Percentiles rank a stretch among this genome's conserved stretches.
Evolutionary conservation across 495 filamentous ascomycete species (phyloP).

Genomic region (Penicillium soppii): DNA sequence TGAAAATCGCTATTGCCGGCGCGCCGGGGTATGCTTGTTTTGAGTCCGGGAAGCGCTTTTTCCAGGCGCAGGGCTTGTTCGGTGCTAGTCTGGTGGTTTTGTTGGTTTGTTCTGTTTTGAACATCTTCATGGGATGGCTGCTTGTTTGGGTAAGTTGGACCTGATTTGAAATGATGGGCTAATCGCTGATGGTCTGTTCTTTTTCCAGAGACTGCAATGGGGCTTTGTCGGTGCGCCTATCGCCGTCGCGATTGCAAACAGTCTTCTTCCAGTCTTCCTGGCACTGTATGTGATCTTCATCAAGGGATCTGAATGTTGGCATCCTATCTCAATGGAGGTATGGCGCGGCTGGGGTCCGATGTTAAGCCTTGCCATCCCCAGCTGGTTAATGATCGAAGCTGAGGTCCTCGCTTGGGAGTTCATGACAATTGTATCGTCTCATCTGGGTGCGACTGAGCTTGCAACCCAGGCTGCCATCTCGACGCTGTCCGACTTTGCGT

Average conservation of each 20-base stretch:
- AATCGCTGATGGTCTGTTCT: background rate
- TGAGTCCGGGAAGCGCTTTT: constrained; percentile 68
- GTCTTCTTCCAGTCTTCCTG: constrained; percentile 51
- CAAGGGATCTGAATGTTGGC: constrained; percentile 54
- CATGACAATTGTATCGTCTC: constrained; percentile 51
- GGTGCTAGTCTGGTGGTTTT: constrained; percentile 65
- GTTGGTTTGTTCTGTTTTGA: constrained; percentile 64
- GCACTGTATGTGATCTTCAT: constrained; percentile 52
- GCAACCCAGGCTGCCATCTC: constrained; percentile 61
- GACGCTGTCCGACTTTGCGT: constrained; percentile 55
- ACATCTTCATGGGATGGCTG: constrained; percentile 65
- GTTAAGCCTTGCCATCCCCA: constrained; percentile 56
- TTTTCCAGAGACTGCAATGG: constrained; percentile 37
- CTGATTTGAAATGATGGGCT: background rate
- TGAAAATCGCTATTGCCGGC: constrained; percentile 62
- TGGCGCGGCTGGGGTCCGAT: constrained; percentile 55
- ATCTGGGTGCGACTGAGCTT: constrained; percentile 36
- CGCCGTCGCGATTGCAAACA: constrained; percentile 53
- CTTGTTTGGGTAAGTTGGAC: constrained; percentile 57
- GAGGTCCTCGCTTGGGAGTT: constrained; percentile 60
- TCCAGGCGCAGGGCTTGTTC: constrained; percentile 73
- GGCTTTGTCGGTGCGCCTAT: constrained; percentile 61
- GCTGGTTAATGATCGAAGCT: constrained; percentile 54
- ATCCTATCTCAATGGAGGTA: constrained; percentile 48
- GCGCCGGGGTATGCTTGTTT: constrained; percentile 69